phyloP scores from a whole-genome alignment of 2,329 filamentous ascomycete genomes.

The Arthrobotrys sphaeroides region DNA sequence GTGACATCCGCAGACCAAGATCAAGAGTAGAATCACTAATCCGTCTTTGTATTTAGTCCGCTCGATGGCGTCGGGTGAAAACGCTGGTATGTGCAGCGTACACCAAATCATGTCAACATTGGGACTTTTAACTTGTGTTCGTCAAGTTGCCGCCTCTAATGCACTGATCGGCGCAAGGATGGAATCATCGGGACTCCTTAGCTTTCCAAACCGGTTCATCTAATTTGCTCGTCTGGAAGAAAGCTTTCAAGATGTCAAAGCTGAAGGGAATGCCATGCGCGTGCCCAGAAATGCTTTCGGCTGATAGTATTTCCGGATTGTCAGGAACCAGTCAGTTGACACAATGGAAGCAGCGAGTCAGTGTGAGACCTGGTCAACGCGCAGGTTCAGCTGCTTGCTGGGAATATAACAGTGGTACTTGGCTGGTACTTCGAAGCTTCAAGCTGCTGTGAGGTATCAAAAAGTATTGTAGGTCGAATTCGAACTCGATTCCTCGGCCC shows the following conservation, averaged over 20 bases:
- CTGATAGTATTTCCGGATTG: conserved; percentile 36
- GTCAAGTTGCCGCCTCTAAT: not conserved
- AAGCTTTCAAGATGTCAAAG: not conserved
- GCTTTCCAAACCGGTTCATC: not conserved
- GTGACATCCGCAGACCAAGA: not conserved
- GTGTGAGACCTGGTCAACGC: conserved; percentile 9
- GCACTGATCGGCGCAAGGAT: conserved; percentile 43
- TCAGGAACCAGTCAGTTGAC: conserved; percentile 7
- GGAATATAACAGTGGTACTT: not conserved
- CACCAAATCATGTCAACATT: not conserved
- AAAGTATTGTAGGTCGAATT: no score
- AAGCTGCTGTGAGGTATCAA: no score
- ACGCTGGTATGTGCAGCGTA: not conserved
- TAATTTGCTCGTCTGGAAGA: conserved; percentile 20
- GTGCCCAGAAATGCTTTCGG: conserved; percentile 18
- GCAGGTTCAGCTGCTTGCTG: not conserved
- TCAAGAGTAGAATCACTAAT: not conserved
- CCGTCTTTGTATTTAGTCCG: conserved; percentile 5
- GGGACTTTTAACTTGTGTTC: not conserved
- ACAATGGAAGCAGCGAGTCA: conserved; percentile 4
- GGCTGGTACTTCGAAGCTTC: no score
- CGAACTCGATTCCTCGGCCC: no score
- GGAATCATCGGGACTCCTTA: conserved; percentile 5
- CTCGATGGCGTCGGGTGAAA: not conserved
- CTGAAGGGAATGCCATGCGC: conserved; percentile 7